Evolutionary conservation across 1,284 basidiomycete species (phyloP), one percentile per base, ranked within the genome.

Genomic region (Austroboletus novae-zelandiae): DNA sequence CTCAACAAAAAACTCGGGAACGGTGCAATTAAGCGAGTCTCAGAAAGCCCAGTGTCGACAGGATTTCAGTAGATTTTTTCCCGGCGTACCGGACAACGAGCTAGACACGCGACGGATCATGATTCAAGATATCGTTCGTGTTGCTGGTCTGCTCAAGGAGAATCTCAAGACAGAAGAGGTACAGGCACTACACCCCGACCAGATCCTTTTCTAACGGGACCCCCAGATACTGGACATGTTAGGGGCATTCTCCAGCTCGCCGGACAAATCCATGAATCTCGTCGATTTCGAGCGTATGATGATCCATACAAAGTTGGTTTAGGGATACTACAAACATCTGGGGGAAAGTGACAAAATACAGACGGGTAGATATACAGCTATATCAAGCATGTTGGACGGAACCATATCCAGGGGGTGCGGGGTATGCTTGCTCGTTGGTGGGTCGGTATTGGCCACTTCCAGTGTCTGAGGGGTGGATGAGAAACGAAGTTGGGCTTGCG

Each of bases 271-370:
- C 1, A 76, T 91, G 71, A 70, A 67, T 47, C 71, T 89, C n/a
- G 62, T 68, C 13, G 86, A 90, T 60, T 91, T 91, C 58, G 79
- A 83, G 57, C 70, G 69, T 30, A 88, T 91, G 80, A 88, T 90
- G 83, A 62, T 81, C 29, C 61, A 72, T 1, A 76, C 84, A 4
- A 79, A 74, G 51, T 56, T 81, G 51, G 71, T 65, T 9, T 70
- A 55, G 41, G 36, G 20, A 31, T 20, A 18, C 13, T 11, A 27
- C 10, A 20, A 34, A 52, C 14, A 20, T 10, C 14, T 17, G 9
- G 4, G 29, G 2, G n/a, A 29, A 30, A 2, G 46, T 23, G 3
- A 5, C 45, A 42, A 32, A 29, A 41, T 37, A 46, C 40, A 53
- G 34, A 27, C 18, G 20, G 10, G 40, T 48, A 35, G 39, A 43